Evolutionary conservation across 306 rosid species (phyloP), one percentile per base, ranked within the genome.

Genomic region (Prunus armeniaca): DNA sequence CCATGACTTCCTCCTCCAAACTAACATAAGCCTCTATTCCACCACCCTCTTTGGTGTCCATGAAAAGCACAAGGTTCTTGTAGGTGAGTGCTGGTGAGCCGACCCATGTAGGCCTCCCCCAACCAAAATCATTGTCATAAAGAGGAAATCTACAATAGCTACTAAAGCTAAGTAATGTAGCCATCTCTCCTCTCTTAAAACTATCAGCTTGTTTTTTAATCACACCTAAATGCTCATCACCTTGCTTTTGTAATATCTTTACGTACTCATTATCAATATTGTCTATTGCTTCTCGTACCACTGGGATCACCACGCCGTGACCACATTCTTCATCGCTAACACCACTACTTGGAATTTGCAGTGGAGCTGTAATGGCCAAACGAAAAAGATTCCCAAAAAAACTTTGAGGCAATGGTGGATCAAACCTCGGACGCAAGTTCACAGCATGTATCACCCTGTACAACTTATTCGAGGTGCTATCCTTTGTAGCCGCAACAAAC

Each of bases 81-180:
- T 82, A 88, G 49, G 80, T 76, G 27, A 81, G 69, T 1, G 87
- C 77, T 0, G 86, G 80, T 3, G 85, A 79, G 0, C 86, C 86
- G 0, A 88, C 89, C 90, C 88, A 88, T 0, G 81, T 56, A 2
- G 91, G 96, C 65, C 76, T 76, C 0, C 92, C 96, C 89, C 86
- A 86, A 6, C 96, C 92, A 73, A 76, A 78, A 34, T 78, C 71
- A 3, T 43, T 60, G 1, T 70, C 81, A 24, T 78, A 69, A 1
- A 58, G 4, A 12, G 76, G 76, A 61, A 78, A 78, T 32, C 76
- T 61, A 20, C 81, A 78, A 14, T 25, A 61, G 17, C 81, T 78
- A 49, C 70, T 69, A 63, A 78, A 78, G 49, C 32, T 32, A 3
- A 58, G 28, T 1, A 62, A 2, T 2, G 9, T 12, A 9, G 3